These are phyloP conservation scores for Diaporthe sp. DNA, from an alignment of 2,329 filamentous ascomycete species.

Conservation along the genomic window DNA sequence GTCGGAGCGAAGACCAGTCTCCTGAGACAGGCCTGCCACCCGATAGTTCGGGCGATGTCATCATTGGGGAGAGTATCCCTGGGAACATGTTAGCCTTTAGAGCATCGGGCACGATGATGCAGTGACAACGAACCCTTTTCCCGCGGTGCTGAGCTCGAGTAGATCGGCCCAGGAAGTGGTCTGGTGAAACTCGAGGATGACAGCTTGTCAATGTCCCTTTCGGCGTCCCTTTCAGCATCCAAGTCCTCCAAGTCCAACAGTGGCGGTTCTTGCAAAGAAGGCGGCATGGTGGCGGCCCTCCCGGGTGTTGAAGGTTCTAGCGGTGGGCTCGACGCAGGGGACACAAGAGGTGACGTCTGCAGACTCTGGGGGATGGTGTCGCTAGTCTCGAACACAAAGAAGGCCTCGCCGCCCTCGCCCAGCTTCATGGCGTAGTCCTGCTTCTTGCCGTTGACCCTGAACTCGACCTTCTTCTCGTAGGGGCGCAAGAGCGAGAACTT, in stretches of 20 bases:
- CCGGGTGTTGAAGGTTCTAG: conserved; percentile 62
- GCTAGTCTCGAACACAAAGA: conserved; percentile 97
- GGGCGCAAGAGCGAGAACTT: conserved; percentile 97
- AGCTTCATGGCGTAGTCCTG: conserved; percentile 98
- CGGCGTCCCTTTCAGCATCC: conserved; percentile 49
- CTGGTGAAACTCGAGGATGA: conserved; percentile 56
- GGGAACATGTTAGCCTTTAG: conserved; percentile 42
- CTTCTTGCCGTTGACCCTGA: conserved; percentile 91
- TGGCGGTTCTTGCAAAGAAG: conserved; percentile 76
- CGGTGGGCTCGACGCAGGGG: conserved; percentile 88
- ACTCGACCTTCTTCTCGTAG: conserved; percentile 99
- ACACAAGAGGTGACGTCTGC: conserved; percentile 94
- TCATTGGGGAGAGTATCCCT: conserved; percentile 68
- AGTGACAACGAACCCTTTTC: conserved; percentile 51
- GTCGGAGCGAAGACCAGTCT: conserved; percentile 66
- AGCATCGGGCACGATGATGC: conserved; percentile 1
- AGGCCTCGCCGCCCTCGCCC: conserved; percentile 96
- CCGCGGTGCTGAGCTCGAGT: conserved; percentile 50
- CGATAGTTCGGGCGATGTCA: conserved; percentile 66
- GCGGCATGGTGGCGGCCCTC: conserved; percentile 48
- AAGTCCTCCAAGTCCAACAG: conserved; percentile 74
- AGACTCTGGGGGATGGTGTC: conserved; percentile 92
- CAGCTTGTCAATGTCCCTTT: conserved; percentile 58
- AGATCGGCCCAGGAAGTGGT: conserved; percentile 61
- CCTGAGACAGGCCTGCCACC: conserved; percentile 62